Evolutionary conservation across 805 yeast genomes (phyloP).

Genomic region (Teunomyces panamensis): DNA sequence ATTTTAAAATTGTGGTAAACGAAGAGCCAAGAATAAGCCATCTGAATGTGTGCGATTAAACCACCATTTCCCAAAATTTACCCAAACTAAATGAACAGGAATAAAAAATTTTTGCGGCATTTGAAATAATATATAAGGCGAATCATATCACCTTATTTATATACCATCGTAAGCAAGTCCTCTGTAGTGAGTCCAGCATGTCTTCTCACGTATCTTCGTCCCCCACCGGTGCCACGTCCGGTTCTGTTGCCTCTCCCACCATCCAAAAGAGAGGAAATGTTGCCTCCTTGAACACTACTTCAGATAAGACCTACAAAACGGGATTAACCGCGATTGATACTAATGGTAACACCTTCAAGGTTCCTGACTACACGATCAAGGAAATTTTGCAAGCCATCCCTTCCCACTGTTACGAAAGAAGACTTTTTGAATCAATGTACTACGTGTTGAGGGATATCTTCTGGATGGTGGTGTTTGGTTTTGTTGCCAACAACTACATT

Average conservation of each 20-base stretch:
- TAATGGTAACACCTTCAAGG: slow-evolving; percentile 52
- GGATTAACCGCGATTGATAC: slow-evolving; percentile 45
- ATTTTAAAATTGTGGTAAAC: background rate
- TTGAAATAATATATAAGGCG: background rate
- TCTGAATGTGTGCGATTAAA: background rate
- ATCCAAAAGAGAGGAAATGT: slow-evolving; percentile 12
- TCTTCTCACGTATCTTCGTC: slow-evolving; percentile 6
- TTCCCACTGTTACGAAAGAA: slow-evolving; percentile 57
- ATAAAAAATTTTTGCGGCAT: slow-evolving; percentile 2
- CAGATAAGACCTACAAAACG: background rate
- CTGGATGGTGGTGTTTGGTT: slow-evolving; percentile 42
- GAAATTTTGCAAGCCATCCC: slow-evolving; percentile 59
- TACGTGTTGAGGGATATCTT: slow-evolving; percentile 54
- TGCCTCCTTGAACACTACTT: slow-evolving; percentile 10
- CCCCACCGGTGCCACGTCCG: slow-evolving; percentile 5
- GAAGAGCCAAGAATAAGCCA: background rate
- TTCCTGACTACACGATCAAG: slow-evolving; percentile 61
- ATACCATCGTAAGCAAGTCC: background rate
- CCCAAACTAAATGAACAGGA: background rate
- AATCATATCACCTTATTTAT: background rate
- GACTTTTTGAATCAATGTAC: slow-evolving; percentile 45
- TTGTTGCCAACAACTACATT: slow-evolving; percentile 40
- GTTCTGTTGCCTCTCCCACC: slow-evolving; percentile 5
- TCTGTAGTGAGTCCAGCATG: slow-evolving; percentile 1
- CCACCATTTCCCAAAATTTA: background rate